Conservation (phyloP, 1,284 basidiomycete species). For the Sparassis latifolia region DNA sequence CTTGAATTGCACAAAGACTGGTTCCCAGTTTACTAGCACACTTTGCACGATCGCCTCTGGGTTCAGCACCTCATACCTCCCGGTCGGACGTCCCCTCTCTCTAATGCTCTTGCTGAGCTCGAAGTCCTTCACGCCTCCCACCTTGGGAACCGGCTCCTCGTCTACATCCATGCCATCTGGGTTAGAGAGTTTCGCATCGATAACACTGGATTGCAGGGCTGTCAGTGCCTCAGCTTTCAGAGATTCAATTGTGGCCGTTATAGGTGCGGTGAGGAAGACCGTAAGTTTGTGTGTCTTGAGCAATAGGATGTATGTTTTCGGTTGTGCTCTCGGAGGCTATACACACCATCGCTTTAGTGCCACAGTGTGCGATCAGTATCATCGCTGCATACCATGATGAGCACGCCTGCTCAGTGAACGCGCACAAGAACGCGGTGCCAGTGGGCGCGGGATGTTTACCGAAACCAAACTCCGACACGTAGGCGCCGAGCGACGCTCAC, state of each 20-base stretch:
- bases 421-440: background rate
- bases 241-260: slow-evolving; percentile 44
- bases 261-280: slow-evolving; percentile 50
- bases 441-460: background rate
- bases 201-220: slow-evolving; percentile 47
- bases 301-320: slow-evolving; percentile 57
- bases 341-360: background rate
- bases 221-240: slow-evolving; percentile 59
- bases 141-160: slow-evolving; percentile 33
- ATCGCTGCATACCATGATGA: background rate
- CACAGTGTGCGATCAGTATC: background rate
- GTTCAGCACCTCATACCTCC: slow-evolving; percentile 46
- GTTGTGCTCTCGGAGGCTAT: slow-evolving; percentile 31
- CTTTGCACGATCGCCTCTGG: slow-evolving; percentile 42
- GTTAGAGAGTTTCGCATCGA: slow-evolving; percentile 14
- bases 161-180: slow-evolving; percentile 28
- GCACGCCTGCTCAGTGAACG: background rate
- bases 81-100: slow-evolving; percentile 41
- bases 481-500: background rate
- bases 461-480: background rate
- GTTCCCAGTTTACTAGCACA: slow-evolving; percentile 54
- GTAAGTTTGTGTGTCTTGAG: slow-evolving; percentile 68
- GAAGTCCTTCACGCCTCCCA: slow-evolving; percentile 46
- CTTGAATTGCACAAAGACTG: slow-evolving; percentile 58
- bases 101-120: slow-evolving; percentile 52